A percentile compares a stretch with the other conserved stretches of the same genome.
Evolutionary conservation across 2,329 filamentous ascomycete species (phyloP).

Genomic region (Didymella glomerata): DNA sequence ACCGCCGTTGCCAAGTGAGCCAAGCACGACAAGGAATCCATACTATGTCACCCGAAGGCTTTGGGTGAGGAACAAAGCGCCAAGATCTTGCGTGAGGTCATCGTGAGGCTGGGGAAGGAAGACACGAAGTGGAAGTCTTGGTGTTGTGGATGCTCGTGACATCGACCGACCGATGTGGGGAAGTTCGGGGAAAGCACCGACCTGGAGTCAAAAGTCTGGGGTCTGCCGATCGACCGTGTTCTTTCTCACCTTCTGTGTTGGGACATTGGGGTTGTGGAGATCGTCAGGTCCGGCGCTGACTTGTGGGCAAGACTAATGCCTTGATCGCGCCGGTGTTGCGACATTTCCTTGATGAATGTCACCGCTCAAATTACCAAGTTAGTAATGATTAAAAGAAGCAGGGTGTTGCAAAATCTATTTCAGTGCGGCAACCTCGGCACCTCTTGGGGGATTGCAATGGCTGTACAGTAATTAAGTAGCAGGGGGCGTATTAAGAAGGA

Average conservation of each 20-base stretch:
- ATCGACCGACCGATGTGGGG: constrained; percentile 11
- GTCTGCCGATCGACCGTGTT: not conserved
- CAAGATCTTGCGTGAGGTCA: constrained; percentile 14
- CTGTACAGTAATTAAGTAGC: not conserved
- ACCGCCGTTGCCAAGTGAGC: constrained; percentile 1
- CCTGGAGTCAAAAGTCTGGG: not conserved
- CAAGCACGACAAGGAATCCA: constrained; percentile 1
- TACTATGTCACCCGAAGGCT: not conserved
- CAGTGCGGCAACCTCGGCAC: not conserved
- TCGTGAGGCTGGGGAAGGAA: not conserved
- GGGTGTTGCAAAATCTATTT: not conserved
- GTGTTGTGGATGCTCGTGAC: not conserved
- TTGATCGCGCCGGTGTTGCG: not conserved
- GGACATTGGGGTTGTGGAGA: not conserved
- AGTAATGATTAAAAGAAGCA: too few species aligned
- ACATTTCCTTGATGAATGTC: not conserved
- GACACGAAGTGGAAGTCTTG: constrained; percentile 2
- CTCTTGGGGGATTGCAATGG: not conserved
- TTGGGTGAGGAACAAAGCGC: not conserved
- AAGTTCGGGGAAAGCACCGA: constrained; percentile 17
- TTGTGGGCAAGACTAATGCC: not conserved
- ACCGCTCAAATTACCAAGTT: not conserved
- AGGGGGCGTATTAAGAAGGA: not conserved
- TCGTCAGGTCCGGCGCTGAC: not conserved
- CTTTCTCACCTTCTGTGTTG: constrained; percentile 4